phyloP scores from a whole-genome alignment of 257 asterid species.

The Handroanthus guayacan region DNA sequence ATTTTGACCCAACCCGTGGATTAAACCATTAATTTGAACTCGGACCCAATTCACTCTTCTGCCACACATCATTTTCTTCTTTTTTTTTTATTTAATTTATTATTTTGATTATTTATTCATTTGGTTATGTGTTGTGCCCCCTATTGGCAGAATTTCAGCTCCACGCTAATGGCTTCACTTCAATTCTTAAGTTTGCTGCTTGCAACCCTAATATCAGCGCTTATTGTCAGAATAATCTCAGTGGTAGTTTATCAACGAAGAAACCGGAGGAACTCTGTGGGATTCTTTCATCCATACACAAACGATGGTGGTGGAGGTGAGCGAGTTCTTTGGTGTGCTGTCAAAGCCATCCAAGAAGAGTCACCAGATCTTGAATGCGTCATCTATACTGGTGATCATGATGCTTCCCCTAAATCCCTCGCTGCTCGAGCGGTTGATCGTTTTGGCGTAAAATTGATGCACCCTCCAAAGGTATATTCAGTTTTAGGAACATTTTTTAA shows the following conservation, averaged over 20 bases:
- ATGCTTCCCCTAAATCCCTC: slow-evolving; percentile 74
- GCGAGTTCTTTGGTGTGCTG: slow-evolving; percentile 97
- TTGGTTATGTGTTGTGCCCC: neutral
- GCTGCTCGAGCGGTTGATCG: slow-evolving; percentile 76
- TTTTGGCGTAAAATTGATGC: slow-evolving; percentile 79
- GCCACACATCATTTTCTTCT: too few species aligned
- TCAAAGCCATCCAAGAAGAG: slow-evolving; percentile 88
- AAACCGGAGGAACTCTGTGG: slow-evolving; percentile 60
- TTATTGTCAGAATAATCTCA: slow-evolving; percentile 37
- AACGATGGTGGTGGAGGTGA: slow-evolving; percentile 73
- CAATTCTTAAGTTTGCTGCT: slow-evolving; percentile 31
- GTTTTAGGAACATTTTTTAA: neutral
- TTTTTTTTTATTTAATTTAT: too few species aligned
- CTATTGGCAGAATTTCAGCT: slow-evolving; percentile 31
- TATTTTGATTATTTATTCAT: too few species aligned
- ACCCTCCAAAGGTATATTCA: slow-evolving; percentile 63
- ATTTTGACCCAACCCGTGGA: too few species aligned
- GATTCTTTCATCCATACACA: slow-evolving; percentile 86
- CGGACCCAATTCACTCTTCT: too few species aligned
- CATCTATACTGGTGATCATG: slow-evolving; percentile 88
- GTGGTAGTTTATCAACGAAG: slow-evolving; percentile 44
- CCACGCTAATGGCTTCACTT: slow-evolving; percentile 44
- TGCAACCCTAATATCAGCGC: slow-evolving; percentile 40
- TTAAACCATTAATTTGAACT: too few species aligned
- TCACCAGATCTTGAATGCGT: slow-evolving; percentile 78